A percentile compares a stretch with the other conserved stretches of the same genome.
These are phyloP conservation scores for Ogataea neopini DNA, from an alignment of 805 yeast genomes.

Conservation along the genomic window DNA sequence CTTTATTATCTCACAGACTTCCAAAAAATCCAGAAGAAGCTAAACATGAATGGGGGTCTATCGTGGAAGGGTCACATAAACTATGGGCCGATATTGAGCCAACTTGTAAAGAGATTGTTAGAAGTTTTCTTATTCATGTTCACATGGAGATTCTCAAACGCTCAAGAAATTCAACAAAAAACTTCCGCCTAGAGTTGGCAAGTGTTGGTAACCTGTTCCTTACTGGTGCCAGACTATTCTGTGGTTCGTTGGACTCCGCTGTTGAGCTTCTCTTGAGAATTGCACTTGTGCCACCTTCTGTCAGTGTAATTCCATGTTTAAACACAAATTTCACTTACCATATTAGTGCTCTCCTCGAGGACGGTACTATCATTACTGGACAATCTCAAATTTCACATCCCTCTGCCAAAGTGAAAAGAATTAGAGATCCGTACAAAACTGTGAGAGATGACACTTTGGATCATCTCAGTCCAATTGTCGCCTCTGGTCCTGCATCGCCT, in stretches of 20 bases:
- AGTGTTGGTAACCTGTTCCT: conserved; percentile 83
- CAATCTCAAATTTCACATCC: conserved; percentile 96
- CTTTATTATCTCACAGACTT: conserved; percentile 50
- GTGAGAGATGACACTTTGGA: conserved; percentile 21
- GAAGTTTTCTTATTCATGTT: conserved; percentile 77
- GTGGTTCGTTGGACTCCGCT: conserved; percentile 84
- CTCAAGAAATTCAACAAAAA: conserved; percentile 53
- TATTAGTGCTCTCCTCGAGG: conserved; percentile 69
- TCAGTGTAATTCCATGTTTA: conserved; percentile 73
- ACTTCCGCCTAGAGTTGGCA: conserved; percentile 74
- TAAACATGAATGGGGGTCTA: conserved; percentile 67
- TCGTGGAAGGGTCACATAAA: conserved; percentile 77
- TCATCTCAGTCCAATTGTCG: conserved; percentile 25
- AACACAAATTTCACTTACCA: conserved; percentile 86
- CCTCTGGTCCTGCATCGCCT: conserved; percentile 5
- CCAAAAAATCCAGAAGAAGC: conserved; percentile 53
- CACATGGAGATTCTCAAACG: conserved; percentile 76
- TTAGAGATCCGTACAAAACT: background rate
- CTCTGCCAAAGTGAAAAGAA: conserved; percentile 8
- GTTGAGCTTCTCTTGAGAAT: conserved; percentile 72
- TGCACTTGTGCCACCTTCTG: conserved; percentile 52
- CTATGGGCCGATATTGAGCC: conserved; percentile 64
- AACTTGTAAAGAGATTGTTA: conserved; percentile 65
- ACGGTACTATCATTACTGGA: conserved; percentile 80
- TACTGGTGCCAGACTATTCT: conserved; percentile 77